A percentile compares a stretch with the other conserved stretches of the same genome.
phyloP scores from a whole-genome alignment of 148 eudicot species.

The Hydrangea macrophylla region DNA sequence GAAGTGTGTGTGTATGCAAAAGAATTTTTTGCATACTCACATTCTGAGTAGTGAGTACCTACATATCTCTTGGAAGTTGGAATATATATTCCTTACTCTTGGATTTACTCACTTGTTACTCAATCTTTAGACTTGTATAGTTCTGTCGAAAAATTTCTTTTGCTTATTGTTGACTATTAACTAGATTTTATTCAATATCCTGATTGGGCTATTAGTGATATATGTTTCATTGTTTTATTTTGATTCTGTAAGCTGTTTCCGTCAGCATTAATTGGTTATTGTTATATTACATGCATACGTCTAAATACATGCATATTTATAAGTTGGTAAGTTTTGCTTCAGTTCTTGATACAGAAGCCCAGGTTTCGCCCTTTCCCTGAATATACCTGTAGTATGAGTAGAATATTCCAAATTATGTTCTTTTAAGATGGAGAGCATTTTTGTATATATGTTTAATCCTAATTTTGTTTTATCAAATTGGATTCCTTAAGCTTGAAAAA shows the following conservation, averaged over 20 bases:
- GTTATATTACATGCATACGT: neutral
- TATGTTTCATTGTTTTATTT: neutral
- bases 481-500: constrained; percentile 34
- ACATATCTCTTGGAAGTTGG: neutral
- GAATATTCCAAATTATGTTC: neutral
- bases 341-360: neutral
- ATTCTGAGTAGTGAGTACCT: neutral
- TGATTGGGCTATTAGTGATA: neutral
- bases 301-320: too few relatives aligned
- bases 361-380: neutral
- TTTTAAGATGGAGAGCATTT: neutral
- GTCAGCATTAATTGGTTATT: too few relatives aligned
- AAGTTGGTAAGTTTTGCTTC: too few relatives aligned
- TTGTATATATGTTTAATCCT: neutral
- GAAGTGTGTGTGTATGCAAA: neutral
- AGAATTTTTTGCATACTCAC: neutral
- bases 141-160: neutral
- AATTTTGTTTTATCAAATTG: neutral
- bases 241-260: too few relatives aligned
- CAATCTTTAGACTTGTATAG: neutral
- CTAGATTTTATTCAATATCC: neutral
- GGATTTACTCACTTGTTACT: neutral
- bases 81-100: neutral
- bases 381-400: too few relatives aligned
- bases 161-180: neutral